Conservation (phyloP, 2,329 filamentous ascomycete species). For the Neonectria magnoliae region DNA sequence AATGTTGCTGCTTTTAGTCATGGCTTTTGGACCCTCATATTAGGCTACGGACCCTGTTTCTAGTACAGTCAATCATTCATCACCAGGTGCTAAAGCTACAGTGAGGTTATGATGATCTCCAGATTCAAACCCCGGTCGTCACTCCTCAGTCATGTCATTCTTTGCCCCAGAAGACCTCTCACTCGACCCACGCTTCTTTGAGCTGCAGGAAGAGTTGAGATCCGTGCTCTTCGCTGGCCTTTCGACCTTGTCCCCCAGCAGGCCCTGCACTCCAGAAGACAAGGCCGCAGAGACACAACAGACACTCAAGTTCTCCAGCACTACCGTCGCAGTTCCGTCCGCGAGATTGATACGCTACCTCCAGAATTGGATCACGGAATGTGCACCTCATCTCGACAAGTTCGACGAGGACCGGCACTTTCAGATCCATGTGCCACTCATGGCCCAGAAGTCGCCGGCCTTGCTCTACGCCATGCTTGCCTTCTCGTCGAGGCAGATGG, state of each 20-base stretch:
- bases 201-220: constrained; percentile 56
- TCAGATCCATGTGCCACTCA: constrained; percentile 59
- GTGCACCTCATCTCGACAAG: constrained; percentile 62
- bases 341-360: constrained; percentile 47
- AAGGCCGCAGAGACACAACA: constrained; percentile 26
- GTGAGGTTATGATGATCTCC: not conserved
- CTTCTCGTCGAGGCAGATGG: constrained; percentile 63
- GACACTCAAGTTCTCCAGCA: constrained; percentile 41
- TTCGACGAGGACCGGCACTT: constrained; percentile 64
- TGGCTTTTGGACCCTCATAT: not conserved
- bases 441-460: constrained; percentile 57
- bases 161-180: constrained; percentile 46
- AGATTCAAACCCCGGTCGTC: not conserved
- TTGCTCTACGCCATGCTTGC: constrained; percentile 62
- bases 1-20: not conserved
- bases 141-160: constrained; percentile 24
- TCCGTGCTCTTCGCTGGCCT: constrained; percentile 52
- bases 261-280: constrained; percentile 43
- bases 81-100: not conserved
- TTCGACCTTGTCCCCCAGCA: constrained; percentile 39
- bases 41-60: constrained; percentile 13
- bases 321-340: constrained; percentile 38
- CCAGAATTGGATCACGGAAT: constrained; percentile 62
- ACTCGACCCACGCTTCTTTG: constrained; percentile 53
- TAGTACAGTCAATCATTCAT: not conserved